Evolutionary conservation across 75 land plant genomes (phyloP).

Genomic region (Cryptomeria japonica): DNA sequence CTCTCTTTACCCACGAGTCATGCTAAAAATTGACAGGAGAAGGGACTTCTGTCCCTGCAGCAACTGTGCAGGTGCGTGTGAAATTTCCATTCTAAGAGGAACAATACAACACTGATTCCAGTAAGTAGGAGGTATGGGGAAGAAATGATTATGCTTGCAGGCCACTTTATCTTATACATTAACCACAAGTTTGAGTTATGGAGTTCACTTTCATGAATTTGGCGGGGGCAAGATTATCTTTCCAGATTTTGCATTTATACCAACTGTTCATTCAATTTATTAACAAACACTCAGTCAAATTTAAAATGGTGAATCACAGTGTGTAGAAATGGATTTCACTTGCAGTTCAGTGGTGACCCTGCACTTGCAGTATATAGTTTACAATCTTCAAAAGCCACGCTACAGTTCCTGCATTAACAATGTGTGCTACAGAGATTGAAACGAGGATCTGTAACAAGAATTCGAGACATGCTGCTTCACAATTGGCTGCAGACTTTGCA

Average conservation of each 20-base stretch:
- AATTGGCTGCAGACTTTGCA: neutral
- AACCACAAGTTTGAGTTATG: neutral
- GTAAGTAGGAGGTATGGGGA: neutral
- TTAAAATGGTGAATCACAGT: neutral
- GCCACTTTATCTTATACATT: neutral
- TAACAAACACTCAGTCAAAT: neutral
- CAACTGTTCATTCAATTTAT: neutral
- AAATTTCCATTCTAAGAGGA: neutral
- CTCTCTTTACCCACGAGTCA: too few species aligned
- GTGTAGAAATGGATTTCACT: neutral
- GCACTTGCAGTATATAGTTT: neutral
- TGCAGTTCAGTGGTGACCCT: neutral
- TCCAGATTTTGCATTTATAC: neutral
- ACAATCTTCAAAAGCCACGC: neutral
- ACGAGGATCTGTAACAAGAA: neutral
- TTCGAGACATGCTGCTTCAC: neutral
- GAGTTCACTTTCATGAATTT: neutral
- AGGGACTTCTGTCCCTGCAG: neutral
- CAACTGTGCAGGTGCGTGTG: neutral
- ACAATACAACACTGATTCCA: too few species aligned
- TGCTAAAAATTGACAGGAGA: neutral
- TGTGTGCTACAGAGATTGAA: neutral
- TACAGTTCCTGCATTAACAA: neutral
- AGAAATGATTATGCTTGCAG: neutral
- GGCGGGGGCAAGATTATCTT: neutral